A percentile compares a stretch with the other conserved stretches of the same genome.
These are phyloP conservation scores for Cornus controversa DNA, from an alignment of 148 eudicot genomes.

Conservation along the genomic window DNA sequence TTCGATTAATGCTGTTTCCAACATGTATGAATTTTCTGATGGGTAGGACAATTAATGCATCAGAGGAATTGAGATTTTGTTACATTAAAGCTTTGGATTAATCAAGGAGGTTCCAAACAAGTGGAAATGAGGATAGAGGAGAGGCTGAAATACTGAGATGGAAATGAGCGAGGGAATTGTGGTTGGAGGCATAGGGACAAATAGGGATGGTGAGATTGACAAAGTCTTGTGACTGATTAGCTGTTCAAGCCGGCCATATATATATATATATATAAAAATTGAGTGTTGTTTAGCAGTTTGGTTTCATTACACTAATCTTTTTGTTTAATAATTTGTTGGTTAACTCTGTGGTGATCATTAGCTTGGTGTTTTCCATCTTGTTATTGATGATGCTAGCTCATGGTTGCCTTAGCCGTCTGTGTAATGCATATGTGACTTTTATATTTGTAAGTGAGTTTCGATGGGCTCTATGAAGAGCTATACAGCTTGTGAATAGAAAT, in stretches of 20 bases:
- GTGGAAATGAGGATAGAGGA: background rate
- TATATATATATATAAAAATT: no score
- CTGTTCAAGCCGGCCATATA: constrained; percentile 8
- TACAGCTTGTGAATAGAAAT: no score
- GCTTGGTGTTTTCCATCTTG: no score
- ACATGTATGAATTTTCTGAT: no score
- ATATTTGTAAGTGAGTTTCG: no score
- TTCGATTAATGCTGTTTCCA: no score
- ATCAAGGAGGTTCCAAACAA: background rate
- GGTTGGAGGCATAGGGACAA: background rate
- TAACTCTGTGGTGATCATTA: no score
- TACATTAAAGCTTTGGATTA: no score
- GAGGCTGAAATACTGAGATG: background rate
- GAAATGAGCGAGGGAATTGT: background rate
- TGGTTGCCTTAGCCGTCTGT: no score
- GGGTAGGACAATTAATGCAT: background rate
- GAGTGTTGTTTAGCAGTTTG: constrained; percentile 1
- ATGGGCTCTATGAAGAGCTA: no score
- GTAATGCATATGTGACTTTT: no score
- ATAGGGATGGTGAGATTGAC: constrained; percentile 10
- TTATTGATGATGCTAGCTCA: no score
- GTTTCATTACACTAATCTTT: background rate
- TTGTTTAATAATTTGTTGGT: background rate
- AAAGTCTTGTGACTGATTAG: background rate
- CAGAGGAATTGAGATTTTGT: background rate